These are phyloP conservation scores for Daldinia decipiens DNA, from an alignment of 495 filamentous ascomycete species.

Conservation along the genomic window DNA sequence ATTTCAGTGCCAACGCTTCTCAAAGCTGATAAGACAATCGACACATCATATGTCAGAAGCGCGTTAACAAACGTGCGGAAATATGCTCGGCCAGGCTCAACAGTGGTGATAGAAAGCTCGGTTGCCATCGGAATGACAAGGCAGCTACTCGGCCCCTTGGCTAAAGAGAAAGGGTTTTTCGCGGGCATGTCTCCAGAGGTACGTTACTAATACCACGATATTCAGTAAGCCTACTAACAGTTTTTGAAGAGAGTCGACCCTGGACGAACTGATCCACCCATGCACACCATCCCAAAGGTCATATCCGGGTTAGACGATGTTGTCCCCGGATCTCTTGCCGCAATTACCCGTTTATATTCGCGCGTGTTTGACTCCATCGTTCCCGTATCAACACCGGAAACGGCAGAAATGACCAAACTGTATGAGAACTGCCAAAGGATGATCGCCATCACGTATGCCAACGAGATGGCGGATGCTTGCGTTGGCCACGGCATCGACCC, in stretches of 20 bases:
- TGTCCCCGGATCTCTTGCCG: conserved; percentile 46
- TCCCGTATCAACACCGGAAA: conserved; percentile 52
- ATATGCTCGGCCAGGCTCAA: conserved; percentile 46
- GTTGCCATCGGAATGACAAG: conserved; percentile 56
- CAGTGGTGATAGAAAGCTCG: conserved; percentile 52
- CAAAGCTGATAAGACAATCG: conserved; percentile 46
- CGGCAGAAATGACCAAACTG: conserved; percentile 57
- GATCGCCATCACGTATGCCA: conserved; percentile 53
- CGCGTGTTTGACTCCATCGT: conserved; percentile 49
- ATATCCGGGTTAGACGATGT: conserved; percentile 51
- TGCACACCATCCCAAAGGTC: conserved; percentile 50
- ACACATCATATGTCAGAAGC: conserved; percentile 46
- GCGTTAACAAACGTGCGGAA: conserved; percentile 47
- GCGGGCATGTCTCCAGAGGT: conserved; percentile 54
- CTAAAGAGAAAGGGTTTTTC: conserved; percentile 37
- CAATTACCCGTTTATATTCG: conserved; percentile 48
- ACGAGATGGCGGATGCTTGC: conserved; percentile 57
- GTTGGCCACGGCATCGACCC: conserved; percentile 50
- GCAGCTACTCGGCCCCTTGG: conserved; percentile 46
- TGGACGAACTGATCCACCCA: conserved; percentile 45
- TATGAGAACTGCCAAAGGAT: conserved; percentile 58
- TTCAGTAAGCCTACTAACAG: conserved; percentile 4
- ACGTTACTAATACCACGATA: conserved; percentile 3
- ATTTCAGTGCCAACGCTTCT: conserved; percentile 54
- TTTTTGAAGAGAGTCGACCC: conserved; percentile 51